phyloP scores from a whole-genome alignment of 257 asterid genomes.

The Orobanche coerulescens region DNA sequence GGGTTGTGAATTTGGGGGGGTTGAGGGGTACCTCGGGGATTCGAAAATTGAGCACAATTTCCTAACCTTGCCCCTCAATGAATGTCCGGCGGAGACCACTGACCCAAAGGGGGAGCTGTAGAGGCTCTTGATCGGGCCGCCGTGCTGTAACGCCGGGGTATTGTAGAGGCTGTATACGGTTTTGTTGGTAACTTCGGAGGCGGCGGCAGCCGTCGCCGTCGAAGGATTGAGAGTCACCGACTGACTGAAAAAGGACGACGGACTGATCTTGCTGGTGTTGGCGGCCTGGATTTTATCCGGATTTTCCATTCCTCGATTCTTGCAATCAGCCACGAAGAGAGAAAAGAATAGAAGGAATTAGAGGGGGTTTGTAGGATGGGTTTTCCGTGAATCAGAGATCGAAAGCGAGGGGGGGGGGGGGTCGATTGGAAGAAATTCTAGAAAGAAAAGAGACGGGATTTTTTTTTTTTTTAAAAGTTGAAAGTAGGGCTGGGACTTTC shows the following conservation, averaged over 20 bases:
- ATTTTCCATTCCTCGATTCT: slow-evolving; percentile 27
- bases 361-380: background rate
- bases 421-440: slow-evolving; percentile 23
- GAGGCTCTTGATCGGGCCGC: slow-evolving; percentile 49
- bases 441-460: slow-evolving; percentile 24
- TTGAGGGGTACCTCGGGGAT: slow-evolving; percentile 32
- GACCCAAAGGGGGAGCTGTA: slow-evolving; percentile 55
- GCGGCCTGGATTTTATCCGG: slow-evolving; percentile 1
- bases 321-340: slow-evolving; percentile 31
- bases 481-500: too few species aligned
- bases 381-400: background rate
- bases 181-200: slow-evolving; percentile 29
- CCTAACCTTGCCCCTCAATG: slow-evolving; percentile 68
- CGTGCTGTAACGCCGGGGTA: slow-evolving; percentile 43
- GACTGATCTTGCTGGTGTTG: slow-evolving; percentile 14
- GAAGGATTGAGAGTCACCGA: slow-evolving; percentile 44
- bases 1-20: slow-evolving; percentile 18
- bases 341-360: background rate
- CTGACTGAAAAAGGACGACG: slow-evolving; percentile 42
- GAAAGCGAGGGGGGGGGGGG: background rate
- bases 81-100: slow-evolving; percentile 54
- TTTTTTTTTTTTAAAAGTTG: slow-evolving; percentile 18
- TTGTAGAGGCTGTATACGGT: slow-evolving; percentile 36
- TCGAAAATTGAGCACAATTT: slow-evolving; percentile 68
- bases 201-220: slow-evolving; percentile 19